Percentiles rank a stretch among this genome's conserved stretches.
phyloP scores from a whole-genome alignment of 2,329 filamentous ascomycete species.

The Talaromyces sp. region DNA sequence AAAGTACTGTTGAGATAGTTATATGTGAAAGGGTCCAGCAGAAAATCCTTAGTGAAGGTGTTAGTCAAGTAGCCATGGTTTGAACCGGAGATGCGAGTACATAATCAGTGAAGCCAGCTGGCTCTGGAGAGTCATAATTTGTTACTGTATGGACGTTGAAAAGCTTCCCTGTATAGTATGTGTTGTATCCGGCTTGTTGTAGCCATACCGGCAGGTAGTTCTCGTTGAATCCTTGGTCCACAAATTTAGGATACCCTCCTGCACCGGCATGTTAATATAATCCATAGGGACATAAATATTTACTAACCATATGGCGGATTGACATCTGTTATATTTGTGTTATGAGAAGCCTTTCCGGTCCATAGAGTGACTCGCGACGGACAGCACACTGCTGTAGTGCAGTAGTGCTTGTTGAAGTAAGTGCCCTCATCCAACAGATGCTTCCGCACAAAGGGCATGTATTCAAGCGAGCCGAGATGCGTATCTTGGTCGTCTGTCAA shows the following conservation, averaged over 20 bases:
- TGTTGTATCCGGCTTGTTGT: conserved; percentile 63
- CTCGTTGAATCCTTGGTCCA: conserved; percentile 60
- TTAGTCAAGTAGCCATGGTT: too few relatives aligned
- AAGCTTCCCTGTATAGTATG: conserved; percentile 66
- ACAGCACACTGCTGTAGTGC: conserved; percentile 60
- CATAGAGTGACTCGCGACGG: conserved; percentile 59
- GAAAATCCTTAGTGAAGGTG: conserved; percentile 34
- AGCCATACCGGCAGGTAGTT: conserved; percentile 67
- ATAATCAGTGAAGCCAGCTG: conserved; percentile 56
- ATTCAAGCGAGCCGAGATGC: conserved; percentile 29
- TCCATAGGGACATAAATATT: not conserved
- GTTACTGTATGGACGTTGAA: conserved; percentile 59
- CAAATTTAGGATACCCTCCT: conserved; percentile 58
- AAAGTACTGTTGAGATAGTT: conserved; percentile 59
- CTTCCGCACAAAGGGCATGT: conserved; percentile 47
- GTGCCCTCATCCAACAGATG: not conserved
- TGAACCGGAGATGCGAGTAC: conserved; percentile 15
- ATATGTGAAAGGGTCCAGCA: conserved; percentile 64
- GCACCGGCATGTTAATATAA: not conserved
- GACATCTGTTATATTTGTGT: conserved; percentile 60
- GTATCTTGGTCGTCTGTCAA: conserved; percentile 64
- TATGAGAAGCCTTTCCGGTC: conserved; percentile 62
- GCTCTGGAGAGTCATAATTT: conserved; percentile 57
- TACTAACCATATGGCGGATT: conserved; percentile 23
- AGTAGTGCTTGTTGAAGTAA: conserved; percentile 53